These are phyloP conservation scores for Rubroshorea leprosula DNA, from an alignment of 345 rosid genomes.

Conservation along the genomic window DNA sequence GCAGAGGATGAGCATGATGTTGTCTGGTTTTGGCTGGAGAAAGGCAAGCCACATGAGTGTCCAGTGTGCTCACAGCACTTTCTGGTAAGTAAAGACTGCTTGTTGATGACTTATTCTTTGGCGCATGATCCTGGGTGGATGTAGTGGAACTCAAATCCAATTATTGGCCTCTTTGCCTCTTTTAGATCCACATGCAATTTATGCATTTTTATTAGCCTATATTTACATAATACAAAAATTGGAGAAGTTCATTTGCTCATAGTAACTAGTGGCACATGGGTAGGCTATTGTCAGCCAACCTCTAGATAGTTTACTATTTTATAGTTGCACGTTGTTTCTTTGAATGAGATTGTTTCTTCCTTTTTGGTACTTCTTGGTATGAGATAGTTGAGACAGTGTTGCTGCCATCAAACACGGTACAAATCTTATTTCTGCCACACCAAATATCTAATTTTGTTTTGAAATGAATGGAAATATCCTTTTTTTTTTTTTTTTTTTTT, in stretches of 20 bases:
- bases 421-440: too few species aligned
- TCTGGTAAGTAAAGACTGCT: slow-evolving; percentile 49
- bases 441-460: too few species aligned
- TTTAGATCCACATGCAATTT: background rate
- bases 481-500: too few species aligned
- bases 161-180: background rate
- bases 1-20: slow-evolving; percentile 96
- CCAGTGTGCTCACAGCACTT: slow-evolving; percentile 85
- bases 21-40: slow-evolving; percentile 96
- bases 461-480: too few species aligned
- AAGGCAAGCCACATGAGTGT: slow-evolving; percentile 78
- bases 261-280: background rate
- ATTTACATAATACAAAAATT: background rate
- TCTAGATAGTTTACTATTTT: background rate
- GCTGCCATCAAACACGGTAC: background rate
- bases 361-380: too few species aligned
- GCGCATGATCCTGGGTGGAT: background rate
- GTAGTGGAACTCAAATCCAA: slow-evolving; percentile 1
- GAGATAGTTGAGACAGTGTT: too few species aligned
- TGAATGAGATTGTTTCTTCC: too few species aligned
- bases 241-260: background rate
- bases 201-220: background rate
- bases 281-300: slow-evolving; percentile 3
- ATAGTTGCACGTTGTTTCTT: background rate
- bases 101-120: background rate